Evolutionary conservation across 2,329 filamentous ascomycete species (phyloP), one percentile per base, ranked within the genome.

Genomic region (Neocatenulostroma microsporum): DNA sequence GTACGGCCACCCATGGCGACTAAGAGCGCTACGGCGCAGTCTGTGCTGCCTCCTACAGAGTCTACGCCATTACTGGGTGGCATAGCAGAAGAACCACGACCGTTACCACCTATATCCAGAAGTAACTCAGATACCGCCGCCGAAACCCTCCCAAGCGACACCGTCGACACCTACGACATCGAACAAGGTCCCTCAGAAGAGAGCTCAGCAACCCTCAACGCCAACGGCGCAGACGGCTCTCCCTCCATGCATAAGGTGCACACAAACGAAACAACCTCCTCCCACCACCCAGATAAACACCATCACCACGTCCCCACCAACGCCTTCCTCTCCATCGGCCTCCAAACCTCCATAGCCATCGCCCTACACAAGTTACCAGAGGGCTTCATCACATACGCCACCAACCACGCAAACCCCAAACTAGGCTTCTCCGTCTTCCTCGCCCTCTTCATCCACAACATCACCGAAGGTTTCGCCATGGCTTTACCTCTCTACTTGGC

Each of bases 281-380:
- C n/a, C n/a, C n/a, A 21, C 18, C 32, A 33, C 30, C 29, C 42
- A n/a, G 50, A 54, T 14, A 48, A 63, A 47, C 86, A 95, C 55
- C 89, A 98, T 55, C 89, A 98, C 61, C 91, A 98, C 59, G 89
- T 96, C 3, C 85, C 89, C 0, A 80, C 84, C 44, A 96, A 96
- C 54, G 86, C 85, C 5, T 98, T 95, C 60, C 70, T 96, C 44
- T 84, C 84, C 35, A 91, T 96, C 42, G 88, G 91, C n/a, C 74
- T 98, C 1, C 91, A 98, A 61, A 96, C 91, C 0, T 89, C 85
- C 12, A 80, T 95, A 34, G 91, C 91, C 5, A 96, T 98, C 45
- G 87, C 89, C 6, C 69, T 98, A 1, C 91, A 98, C 68, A 98
- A 98, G 59, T 82, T 96, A 23, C 91, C 91, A 1, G 91, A 82